Evolutionary conservation across 1,284 basidiomycete genomes (phyloP).

Genomic region (Kalmanozyma brasiliensis): DNA sequence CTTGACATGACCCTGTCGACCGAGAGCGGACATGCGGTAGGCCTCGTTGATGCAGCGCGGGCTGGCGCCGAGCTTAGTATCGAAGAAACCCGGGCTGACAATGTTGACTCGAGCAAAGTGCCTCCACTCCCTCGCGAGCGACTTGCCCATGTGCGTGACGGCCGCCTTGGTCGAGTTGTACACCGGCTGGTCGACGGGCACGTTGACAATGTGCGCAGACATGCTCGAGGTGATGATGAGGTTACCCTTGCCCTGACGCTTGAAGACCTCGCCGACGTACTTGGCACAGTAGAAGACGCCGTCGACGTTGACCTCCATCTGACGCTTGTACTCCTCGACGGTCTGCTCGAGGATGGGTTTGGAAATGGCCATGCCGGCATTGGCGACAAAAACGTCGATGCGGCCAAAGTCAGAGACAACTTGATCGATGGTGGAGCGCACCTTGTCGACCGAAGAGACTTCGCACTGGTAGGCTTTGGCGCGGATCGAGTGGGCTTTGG

Average conservation of each 20-base stretch:
- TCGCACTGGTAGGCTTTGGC: slow-evolving; percentile 62
- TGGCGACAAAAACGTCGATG: slow-evolving; percentile 58
- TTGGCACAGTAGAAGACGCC: slow-evolving; percentile 60
- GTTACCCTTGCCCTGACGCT: slow-evolving; percentile 64
- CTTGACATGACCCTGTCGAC: slow-evolving; percentile 61
- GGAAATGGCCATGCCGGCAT: slow-evolving; percentile 46
- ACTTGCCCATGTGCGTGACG: slow-evolving; percentile 58
- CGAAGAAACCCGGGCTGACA: slow-evolving; percentile 66
- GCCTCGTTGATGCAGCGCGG: slow-evolving; percentile 43
- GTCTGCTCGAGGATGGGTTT: slow-evolving; percentile 48
- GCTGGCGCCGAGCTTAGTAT: slow-evolving; percentile 63
- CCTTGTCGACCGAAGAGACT: slow-evolving; percentile 44
- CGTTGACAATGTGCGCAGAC: slow-evolving; percentile 60
- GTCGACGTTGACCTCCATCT: slow-evolving; percentile 59
- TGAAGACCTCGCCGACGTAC: slow-evolving; percentile 59
- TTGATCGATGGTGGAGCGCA: slow-evolving; percentile 32
- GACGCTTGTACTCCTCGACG: slow-evolving; percentile 57
- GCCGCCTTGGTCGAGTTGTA: slow-evolving; percentile 62
- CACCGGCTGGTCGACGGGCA: slow-evolving; percentile 52
- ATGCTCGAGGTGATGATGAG: slow-evolving; percentile 62
- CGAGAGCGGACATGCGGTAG: slow-evolving; percentile 54
- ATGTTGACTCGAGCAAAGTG: slow-evolving; percentile 67
- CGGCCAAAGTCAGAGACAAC: slow-evolving; percentile 56
- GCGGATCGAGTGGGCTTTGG: slow-evolving; percentile 55
- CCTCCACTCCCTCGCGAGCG: slow-evolving; percentile 58